Conservation (phyloP, 148 eudicot genomes). For the Nyssa sinensis region DNA sequence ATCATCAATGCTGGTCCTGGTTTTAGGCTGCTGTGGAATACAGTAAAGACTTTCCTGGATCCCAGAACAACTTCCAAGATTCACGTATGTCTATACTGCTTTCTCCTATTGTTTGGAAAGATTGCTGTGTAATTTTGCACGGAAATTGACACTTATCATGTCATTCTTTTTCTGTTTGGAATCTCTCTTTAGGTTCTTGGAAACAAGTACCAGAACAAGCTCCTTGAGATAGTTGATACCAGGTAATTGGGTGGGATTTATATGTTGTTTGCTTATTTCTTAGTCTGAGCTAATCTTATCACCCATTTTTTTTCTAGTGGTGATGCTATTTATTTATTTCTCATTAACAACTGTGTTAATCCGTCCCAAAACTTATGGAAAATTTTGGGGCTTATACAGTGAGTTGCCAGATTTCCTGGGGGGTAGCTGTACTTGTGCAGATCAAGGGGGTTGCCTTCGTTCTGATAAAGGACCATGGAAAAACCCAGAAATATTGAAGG, state of each 20-base stretch:
- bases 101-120: conserved; percentile 3
- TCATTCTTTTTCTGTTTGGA: not conserved
- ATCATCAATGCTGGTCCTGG: conserved; percentile 99
- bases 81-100: conserved; percentile 23
- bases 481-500: conserved; percentile 84
- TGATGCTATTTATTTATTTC: not conserved
- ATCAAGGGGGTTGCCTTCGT: conserved; percentile 88
- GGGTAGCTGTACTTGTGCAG: conserved; percentile 83
- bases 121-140: not conserved
- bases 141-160: not conserved
- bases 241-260: conserved; percentile 41
- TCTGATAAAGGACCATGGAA: conserved; percentile 99
- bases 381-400: conserved; percentile 34
- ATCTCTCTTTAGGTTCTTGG: conserved; percentile 67
- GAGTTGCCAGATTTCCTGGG: conserved; percentile 92
- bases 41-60: conserved; percentile 84
- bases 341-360: not conserved
- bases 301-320: not conserved
- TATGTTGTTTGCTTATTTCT: not conserved
- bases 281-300: not conserved
- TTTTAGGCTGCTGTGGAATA: conserved; percentile 87
- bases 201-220: conserved; percentile 84
- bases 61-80: conserved; percentile 95
- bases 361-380: not conserved
- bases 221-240: conserved; percentile 87